Conservation (phyloP, 2,329 filamentous ascomycete species). For the Fusarium austroafricanum region DNA sequence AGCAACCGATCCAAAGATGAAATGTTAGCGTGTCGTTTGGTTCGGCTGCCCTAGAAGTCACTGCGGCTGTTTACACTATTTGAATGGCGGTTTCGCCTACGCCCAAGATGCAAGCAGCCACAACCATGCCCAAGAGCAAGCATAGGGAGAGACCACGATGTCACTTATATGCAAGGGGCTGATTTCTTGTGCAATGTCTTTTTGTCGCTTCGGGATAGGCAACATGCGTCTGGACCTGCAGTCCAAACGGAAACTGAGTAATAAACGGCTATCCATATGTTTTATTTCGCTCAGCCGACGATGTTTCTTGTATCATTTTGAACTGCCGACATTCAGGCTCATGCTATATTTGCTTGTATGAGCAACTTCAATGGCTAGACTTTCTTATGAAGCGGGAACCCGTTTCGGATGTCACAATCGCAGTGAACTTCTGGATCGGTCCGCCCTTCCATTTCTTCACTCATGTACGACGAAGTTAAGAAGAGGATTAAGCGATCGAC, state of each 20-base stretch:
- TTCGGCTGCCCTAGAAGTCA: background rate
- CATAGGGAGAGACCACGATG: background rate
- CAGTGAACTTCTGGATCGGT: background rate
- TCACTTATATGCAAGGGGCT: background rate
- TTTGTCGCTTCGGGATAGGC: background rate
- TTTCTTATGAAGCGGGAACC: conserved; percentile 10
- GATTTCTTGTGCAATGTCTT: background rate
- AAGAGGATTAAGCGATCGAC: conserved; percentile 48
- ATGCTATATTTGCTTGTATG: background rate
- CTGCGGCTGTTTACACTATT: background rate
- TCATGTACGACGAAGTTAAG: background rate
- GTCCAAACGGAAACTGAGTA: background rate
- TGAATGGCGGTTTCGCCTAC: conserved; percentile 6
- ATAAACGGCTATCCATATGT: background rate
- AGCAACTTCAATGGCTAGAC: background rate
- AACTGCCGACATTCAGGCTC: background rate
- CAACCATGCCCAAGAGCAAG: background rate
- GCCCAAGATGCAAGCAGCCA: background rate
- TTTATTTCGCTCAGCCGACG: background rate
- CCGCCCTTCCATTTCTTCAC: background rate
- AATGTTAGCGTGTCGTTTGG: background rate
- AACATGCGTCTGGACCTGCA: background rate
- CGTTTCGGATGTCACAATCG: conserved; percentile 20
- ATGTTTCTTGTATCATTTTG: background rate
- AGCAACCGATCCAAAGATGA: background rate